These are phyloP conservation scores for Chalciporus chontae DNA, from an alignment of 768 basidiomycete genomes.

Conservation along the genomic window DNA sequence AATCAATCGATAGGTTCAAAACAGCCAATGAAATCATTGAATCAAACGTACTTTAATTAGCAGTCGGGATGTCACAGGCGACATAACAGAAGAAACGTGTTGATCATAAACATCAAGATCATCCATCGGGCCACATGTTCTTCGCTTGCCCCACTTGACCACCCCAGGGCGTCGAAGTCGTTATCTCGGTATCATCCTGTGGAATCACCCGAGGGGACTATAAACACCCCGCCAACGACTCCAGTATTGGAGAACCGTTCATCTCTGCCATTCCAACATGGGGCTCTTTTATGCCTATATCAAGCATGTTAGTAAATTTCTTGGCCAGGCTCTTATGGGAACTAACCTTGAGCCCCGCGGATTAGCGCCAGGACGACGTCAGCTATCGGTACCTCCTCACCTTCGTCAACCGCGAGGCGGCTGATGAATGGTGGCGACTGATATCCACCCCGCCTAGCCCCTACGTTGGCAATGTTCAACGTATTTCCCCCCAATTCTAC, in stretches of 20 bases:
- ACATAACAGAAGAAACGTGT: neutral
- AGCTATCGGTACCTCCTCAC: slow-evolving; percentile 13
- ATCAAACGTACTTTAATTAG: neutral
- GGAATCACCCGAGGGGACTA: neutral
- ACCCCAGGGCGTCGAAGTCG: neutral
- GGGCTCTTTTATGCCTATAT: slow-evolving; percentile 1
- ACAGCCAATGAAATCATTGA: neutral
- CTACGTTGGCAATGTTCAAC: neutral
- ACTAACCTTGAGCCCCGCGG: neutral
- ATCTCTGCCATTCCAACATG: neutral
- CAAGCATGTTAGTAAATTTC: neutral
- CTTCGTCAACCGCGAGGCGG: slow-evolving; percentile 20
- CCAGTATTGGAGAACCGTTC: neutral
- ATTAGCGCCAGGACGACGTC: neutral
- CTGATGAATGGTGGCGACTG: slow-evolving; percentile 28
- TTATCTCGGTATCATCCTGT: neutral
- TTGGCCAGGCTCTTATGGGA: neutral
- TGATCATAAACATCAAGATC: neutral
- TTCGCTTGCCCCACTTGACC: neutral
- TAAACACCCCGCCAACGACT: neutral
- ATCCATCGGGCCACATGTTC: neutral
- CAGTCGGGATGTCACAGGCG: neutral
- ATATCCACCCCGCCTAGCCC: slow-evolving; percentile 15
- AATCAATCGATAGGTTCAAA: neutral
- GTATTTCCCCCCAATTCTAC: slow-evolving; percentile 3